A percentile compares a stretch with the other conserved stretches of the same genome.
Evolutionary conservation across 768 basidiomycete genomes (phyloP).

Genomic region (Serendipita vermifera): DNA sequence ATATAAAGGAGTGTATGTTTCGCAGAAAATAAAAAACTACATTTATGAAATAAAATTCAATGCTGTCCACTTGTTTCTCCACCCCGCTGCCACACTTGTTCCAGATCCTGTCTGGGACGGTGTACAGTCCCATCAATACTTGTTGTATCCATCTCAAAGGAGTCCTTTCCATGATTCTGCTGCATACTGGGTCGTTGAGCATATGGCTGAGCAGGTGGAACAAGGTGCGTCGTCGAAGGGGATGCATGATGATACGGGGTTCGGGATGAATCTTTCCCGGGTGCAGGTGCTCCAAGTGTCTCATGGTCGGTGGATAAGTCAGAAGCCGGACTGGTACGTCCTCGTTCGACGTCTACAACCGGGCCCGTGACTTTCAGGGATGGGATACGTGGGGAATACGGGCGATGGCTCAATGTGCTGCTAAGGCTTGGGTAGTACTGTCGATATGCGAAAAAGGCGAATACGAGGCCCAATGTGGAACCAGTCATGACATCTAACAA

Average conservation of each 20-base stretch:
- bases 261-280: no score
- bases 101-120: not conserved
- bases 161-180: no score
- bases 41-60: no score
- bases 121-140: constrained; percentile 5
- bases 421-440: constrained; percentile 73
- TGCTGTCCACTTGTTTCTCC: not conserved
- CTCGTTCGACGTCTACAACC: no score
- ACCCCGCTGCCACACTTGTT: not conserved
- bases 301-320: no score
- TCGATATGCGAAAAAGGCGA: constrained; percentile 66
- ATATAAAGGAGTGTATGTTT: no score
- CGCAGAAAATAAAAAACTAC: no score
- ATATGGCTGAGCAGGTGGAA: not conserved
- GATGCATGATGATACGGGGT: no score
- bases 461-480: constrained; percentile 52
- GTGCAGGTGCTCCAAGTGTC: no score
- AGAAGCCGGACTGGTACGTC: no score
- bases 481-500: constrained; percentile 86
- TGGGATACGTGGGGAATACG: constrained; percentile 40
- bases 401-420: constrained; percentile 49
- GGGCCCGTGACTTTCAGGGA: no score
- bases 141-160: not conserved
- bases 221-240: not conserved
- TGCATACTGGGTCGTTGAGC: not conserved